Evolutionary conservation across 1,139 yeast species (phyloP), one percentile per base, ranked within the genome.

Genomic region (Arxiozyma bovina): DNA sequence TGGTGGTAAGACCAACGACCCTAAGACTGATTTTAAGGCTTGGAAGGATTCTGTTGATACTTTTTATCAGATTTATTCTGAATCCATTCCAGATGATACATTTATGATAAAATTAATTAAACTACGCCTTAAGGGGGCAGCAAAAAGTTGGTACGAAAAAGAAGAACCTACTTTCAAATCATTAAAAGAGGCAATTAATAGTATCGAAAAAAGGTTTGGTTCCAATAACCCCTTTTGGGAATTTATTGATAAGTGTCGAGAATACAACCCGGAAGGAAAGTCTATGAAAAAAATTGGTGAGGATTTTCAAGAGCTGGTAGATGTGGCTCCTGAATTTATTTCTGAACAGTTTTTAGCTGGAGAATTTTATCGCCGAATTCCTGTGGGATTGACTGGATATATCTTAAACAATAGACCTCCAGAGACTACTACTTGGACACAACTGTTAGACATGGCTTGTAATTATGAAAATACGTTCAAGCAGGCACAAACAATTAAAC

Each of bases 1-100:
- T 34, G 48, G 42, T 27, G 48, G 41, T 21, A 45, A 45, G 27
- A 45, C 41, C 11, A 45, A 45, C 21, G 48, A 45, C 41, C 48
- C 48, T 7, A 40, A 45, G 11, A 27, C 34, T 11, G 22, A 18
- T 27, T 45, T 30, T 45, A 45, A 45, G 25, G 34, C 30, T 27
- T 45, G 48, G 41, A 45, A 45, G 25, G 23, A 45, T 30, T 45
- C 48, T 15, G n/a, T 45, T 18, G 21, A 18, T 27, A 27, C 3
- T 1, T 45, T 45, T 30, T 25, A 18, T 18, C n/a, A 45, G 15
- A 18, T 12, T 20, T 30, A 45, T 20, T 27, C 12, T 12, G 34
- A 45, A 18, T 30, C 18, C 20, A 30, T 45, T 17, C 48, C 48
- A 17, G 48, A 45, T 45, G 41, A 45, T 45, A 27, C 5, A 4